A percentile compares a stretch with the other conserved stretches of the same genome.
Conservation (phyloP, 2,329 filamentous ascomycete genomes). For the Neofusicoccum cordaticola region DNA sequence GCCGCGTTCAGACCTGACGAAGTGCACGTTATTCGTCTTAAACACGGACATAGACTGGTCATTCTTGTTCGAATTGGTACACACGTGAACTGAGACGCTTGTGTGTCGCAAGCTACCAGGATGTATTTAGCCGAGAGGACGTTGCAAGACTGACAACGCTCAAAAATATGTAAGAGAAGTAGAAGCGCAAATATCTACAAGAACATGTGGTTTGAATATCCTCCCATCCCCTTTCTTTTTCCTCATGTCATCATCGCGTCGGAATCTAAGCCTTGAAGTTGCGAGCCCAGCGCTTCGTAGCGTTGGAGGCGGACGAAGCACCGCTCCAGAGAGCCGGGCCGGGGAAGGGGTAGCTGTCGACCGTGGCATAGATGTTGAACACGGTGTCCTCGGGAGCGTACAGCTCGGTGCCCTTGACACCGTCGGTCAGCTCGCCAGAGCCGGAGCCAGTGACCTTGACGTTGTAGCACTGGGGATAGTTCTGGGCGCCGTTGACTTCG, state of each 20-base stretch:
- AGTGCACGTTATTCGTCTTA: too few relatives aligned
- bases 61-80: too few relatives aligned
- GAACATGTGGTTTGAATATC: not conserved
- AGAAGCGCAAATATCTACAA: slow-evolving; percentile 3
- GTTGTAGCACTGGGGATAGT: slow-evolving; percentile 37
- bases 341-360: slow-evolving; percentile 12
- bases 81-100: not conserved
- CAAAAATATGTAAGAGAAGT: not conserved
- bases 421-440: slow-evolving; percentile 24
- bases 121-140: not conserved
- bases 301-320: not conserved
- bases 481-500: slow-evolving; percentile 29
- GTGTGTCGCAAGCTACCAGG: not conserved
- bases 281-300: not conserved
- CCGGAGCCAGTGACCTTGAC: slow-evolving; percentile 32
- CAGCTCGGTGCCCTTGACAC: slow-evolving; percentile 31
- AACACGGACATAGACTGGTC: too few relatives aligned
- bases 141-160: not conserved
- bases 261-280: not conserved
- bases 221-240: not conserved
- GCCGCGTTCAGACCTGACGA: too few relatives aligned
- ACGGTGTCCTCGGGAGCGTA: slow-evolving; percentile 26
- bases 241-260: not conserved
- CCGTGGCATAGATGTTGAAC: slow-evolving; percentile 16
- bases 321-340: slow-evolving; percentile 14